Percentiles rank a stretch among this genome's conserved stretches.
These are phyloP conservation scores for Elongisporangium senticosum DNA, from an alignment of 352 stramenopile species.

Conservation along the genomic window DNA sequence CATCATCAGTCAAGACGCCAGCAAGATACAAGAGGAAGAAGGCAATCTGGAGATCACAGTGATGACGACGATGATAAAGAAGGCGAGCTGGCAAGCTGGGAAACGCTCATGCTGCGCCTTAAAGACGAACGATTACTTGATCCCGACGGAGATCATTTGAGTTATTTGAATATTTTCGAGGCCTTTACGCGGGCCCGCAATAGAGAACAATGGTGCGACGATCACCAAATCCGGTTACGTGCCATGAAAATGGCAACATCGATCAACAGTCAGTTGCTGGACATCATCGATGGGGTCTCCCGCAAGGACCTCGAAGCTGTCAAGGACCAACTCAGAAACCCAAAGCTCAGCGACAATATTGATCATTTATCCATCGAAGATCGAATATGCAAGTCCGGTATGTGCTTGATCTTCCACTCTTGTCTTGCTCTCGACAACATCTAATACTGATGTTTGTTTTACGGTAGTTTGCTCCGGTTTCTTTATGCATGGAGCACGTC, in stretches of 20 bases:
- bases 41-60: constrained; percentile 6
- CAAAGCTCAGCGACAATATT: neutral
- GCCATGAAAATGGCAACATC: constrained; percentile 46
- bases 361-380: constrained; percentile 15
- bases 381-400: constrained; percentile 28
- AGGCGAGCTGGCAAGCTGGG: constrained; percentile 16
- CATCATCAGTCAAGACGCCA: constrained; percentile 2
- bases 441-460: neutral
- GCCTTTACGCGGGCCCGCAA: constrained; percentile 28
- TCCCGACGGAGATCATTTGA: constrained; percentile 53
- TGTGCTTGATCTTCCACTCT: neutral
- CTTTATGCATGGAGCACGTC: constrained; percentile 54
- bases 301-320: constrained; percentile 23
- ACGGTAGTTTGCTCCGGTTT: constrained; percentile 51
- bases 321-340: constrained; percentile 1
- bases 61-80: constrained; percentile 14
- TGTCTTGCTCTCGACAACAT: neutral
- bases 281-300: constrained; percentile 36
- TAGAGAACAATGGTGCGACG: constrained; percentile 48
- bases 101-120: constrained; percentile 35
- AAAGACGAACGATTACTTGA: constrained; percentile 40
- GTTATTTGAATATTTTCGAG: constrained; percentile 35
- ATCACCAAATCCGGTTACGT: constrained; percentile 36
- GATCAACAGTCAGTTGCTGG: constrained; percentile 55
- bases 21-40: neutral